Evolutionary conservation across 306 rosid genomes (phyloP).

Genomic region (Dryas alaskensis): DNA sequence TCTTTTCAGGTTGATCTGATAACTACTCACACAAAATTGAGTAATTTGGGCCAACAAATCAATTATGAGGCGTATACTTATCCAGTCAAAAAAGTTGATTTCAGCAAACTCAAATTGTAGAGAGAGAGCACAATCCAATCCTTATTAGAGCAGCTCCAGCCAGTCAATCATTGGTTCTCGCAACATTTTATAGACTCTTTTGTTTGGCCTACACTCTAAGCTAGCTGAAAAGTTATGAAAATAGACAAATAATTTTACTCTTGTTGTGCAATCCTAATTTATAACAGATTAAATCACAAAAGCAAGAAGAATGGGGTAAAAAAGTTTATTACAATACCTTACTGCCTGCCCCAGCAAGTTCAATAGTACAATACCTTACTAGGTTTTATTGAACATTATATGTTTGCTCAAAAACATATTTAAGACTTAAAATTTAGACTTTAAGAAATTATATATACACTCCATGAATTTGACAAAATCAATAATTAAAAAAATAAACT

Average conservation of each 20-base stretch:
- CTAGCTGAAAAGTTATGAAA: background rate
- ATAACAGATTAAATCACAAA: too few species aligned
- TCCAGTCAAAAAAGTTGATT: constrained; percentile 53
- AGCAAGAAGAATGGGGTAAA: too few species aligned
- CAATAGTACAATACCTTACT: too few species aligned
- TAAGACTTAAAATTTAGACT: too few species aligned
- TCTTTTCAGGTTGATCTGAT: constrained; percentile 82
- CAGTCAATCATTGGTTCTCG: constrained; percentile 8
- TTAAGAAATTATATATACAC: too few species aligned
- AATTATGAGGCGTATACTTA: constrained; percentile 86
- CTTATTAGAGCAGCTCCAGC: background rate
- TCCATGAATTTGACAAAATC: too few species aligned
- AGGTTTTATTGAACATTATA: too few species aligned
- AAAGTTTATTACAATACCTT: too few species aligned
- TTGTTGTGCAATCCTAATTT: too few species aligned
- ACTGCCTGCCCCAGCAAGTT: too few species aligned
- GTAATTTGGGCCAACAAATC: constrained; percentile 79
- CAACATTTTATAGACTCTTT: background rate
- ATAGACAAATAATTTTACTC: background rate
- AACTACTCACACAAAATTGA: constrained; percentile 72
- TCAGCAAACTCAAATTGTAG: constrained; percentile 80
- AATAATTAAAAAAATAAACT: too few species aligned
- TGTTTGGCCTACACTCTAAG: background rate
- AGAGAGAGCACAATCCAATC: background rate
- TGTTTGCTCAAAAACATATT: too few species aligned